Conservation (phyloP, 176 grass and related monocot genomes). For the Pontederia crassipes region DNA sequence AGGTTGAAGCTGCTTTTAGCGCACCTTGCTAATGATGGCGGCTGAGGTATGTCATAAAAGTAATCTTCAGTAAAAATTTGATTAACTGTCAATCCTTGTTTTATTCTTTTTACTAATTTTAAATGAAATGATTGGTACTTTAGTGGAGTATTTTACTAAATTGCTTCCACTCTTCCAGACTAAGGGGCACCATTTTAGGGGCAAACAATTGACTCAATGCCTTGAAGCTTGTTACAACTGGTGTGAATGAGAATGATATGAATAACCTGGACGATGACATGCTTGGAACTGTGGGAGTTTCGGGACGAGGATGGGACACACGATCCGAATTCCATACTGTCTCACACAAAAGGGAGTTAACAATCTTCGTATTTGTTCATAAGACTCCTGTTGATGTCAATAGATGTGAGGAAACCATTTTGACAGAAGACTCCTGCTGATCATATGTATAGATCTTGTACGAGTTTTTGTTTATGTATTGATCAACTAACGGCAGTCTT, state of each 20-base stretch:
- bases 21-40: conserved; percentile 69
- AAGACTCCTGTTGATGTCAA: conserved; percentile 13
- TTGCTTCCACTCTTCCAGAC: conserved; percentile 25
- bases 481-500: too few relatives aligned
- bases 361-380: conserved; percentile 86
- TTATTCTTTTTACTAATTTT: background rate
- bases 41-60: conserved; percentile 42
- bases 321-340: conserved; percentile 73
- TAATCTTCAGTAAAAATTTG: background rate
- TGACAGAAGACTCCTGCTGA: too few relatives aligned
- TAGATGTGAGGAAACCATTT: background rate
- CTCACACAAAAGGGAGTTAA: conserved; percentile 71
- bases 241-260: conserved; percentile 69
- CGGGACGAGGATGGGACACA: conserved; percentile 89
- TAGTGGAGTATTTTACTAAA: background rate
- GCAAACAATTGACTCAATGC: conserved; percentile 85
- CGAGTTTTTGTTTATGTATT: too few relatives aligned
- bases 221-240: conserved; percentile 80
- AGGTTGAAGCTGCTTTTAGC: conserved; percentile 62
- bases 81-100: background rate
- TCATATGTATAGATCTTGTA: too few relatives aligned
- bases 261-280: conserved; percentile 50
- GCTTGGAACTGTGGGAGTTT: conserved; percentile 66
- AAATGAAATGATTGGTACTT: too few relatives aligned
- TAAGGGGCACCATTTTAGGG: conserved; percentile 70